Conservation (phyloP, 371 early-diverging fungal genomes). For the Mortierella sp. region DNA sequence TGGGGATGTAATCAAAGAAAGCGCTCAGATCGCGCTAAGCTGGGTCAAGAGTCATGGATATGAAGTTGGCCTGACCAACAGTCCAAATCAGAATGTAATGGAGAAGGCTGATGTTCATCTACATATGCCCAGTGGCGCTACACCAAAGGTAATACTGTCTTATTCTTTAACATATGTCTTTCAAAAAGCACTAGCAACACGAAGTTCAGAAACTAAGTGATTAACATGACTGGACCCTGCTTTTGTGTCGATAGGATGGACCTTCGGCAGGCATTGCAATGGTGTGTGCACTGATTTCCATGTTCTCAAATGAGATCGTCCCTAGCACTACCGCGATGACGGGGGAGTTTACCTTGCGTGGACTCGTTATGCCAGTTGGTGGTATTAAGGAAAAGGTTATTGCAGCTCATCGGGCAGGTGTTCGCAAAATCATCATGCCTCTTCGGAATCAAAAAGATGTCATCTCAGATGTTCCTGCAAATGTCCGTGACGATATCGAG, state of each 20-base stretch:
- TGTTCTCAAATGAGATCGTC: constrained; percentile 73
- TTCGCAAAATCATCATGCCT: constrained; percentile 73
- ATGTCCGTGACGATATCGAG: constrained; percentile 75
- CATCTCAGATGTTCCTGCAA: constrained; percentile 75
- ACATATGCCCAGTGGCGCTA: constrained; percentile 87
- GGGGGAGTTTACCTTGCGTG: constrained; percentile 89
- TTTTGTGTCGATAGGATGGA: constrained; percentile 70
- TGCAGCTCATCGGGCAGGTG: constrained; percentile 86
- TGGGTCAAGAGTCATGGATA: constrained; percentile 85
- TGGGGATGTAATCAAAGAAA: constrained; percentile 91
- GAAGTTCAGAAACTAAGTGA: no score
- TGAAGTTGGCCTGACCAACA: constrained; percentile 66
- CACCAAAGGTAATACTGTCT: constrained; percentile 74
- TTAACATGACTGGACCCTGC: constrained; percentile 66
- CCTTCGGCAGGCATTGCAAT: constrained; percentile 83
- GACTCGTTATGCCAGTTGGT: constrained; percentile 89
- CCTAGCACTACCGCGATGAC: constrained; percentile 81
- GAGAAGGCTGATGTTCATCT: constrained; percentile 79
- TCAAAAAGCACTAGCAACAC: no score
- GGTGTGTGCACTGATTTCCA: constrained; percentile 82
- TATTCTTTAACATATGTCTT: no score
- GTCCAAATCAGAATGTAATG: constrained; percentile 51
- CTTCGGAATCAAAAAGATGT: constrained; percentile 70
- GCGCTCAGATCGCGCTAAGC: constrained; percentile 82
- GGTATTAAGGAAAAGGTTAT: constrained; percentile 91